Evolutionary conservation across 495 filamentous ascomycete genomes (phyloP).

Genomic region (Tuber umbilicatum): DNA sequence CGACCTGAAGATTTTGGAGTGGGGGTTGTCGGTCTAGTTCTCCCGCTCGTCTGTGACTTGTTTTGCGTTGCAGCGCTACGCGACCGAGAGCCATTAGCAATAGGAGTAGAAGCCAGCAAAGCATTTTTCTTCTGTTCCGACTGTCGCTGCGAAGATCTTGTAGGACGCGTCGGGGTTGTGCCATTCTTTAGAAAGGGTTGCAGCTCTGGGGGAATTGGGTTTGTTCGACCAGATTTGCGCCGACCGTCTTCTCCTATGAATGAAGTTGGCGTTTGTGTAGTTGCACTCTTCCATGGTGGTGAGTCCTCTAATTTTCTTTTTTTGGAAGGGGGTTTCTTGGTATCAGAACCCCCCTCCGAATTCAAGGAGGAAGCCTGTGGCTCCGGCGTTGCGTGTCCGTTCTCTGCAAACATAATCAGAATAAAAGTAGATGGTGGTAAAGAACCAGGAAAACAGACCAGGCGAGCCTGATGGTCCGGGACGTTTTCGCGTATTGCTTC

Average conservation of each 20-base stretch:
- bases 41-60: constrained; percentile 38
- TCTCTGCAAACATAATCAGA: constrained; percentile 17
- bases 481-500: constrained; percentile 40
- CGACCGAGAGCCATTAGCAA: constrained; percentile 15
- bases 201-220: constrained; percentile 62
- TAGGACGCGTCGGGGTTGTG: constrained; percentile 45
- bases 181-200: constrained; percentile 59
- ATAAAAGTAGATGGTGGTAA: constrained; percentile 16
- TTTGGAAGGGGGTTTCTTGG: constrained; percentile 54
- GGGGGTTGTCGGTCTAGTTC: constrained; percentile 29
- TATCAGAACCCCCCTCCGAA: constrained; percentile 25
- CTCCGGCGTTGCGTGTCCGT: constrained; percentile 29
- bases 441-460: constrained; percentile 14
- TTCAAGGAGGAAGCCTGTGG: constrained; percentile 6
- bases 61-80: constrained; percentile 25
- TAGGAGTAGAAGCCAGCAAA: constrained; percentile 7
- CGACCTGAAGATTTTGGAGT: constrained; percentile 26
- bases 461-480: constrained; percentile 37
- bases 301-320: constrained; percentile 62
- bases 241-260: constrained; percentile 73
- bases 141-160: constrained; percentile 45
- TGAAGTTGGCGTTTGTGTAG: constrained; percentile 78
- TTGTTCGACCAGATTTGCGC: constrained; percentile 79
- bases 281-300: constrained; percentile 89
- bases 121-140: constrained; percentile 33